phyloP scores from a whole-genome alignment of 257 asterid genomes.

The Penstemon eatonii region DNA sequence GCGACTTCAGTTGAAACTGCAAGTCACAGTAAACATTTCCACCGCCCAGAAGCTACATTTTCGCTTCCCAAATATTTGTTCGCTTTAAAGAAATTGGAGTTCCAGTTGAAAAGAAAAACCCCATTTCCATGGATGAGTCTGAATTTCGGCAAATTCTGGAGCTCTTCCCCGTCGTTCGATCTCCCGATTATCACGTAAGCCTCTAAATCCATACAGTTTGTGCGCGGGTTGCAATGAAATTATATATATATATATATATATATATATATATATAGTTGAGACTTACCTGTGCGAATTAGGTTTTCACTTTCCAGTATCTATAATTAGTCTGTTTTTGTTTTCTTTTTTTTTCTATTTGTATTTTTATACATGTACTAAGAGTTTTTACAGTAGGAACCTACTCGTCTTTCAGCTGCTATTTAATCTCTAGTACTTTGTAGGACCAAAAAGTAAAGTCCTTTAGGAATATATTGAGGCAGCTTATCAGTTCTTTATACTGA shows the following conservation, averaged over 20 bases:
- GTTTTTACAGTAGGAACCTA: too few species aligned
- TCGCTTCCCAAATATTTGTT: conserved; percentile 9
- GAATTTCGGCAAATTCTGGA: conserved; percentile 66
- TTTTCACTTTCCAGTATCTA: neutral
- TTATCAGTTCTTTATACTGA: too few species aligned
- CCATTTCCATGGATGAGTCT: conserved; percentile 46
- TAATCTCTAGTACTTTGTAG: too few species aligned
- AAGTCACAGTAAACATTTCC: neutral
- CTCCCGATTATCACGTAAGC: conserved; percentile 63
- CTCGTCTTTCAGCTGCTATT: too few species aligned
- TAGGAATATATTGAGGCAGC: too few species aligned
- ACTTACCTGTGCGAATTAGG: neutral
- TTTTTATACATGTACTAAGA: neutral
- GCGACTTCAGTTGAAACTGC: conserved; percentile 6
- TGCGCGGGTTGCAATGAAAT: neutral
- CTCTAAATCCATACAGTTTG: neutral
- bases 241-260: neutral
- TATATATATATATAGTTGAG: neutral
- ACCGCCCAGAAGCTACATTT: neutral
- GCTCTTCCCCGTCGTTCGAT: conserved; percentile 67
- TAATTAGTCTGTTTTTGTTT: neutral
- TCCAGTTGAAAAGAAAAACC: neutral
- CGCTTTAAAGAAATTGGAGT: neutral
- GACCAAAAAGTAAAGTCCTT: too few species aligned
- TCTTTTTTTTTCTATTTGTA: neutral